Conservation (phyloP, 2,329 filamentous ascomycete species). For the Phialocephala subalpina region DNA sequence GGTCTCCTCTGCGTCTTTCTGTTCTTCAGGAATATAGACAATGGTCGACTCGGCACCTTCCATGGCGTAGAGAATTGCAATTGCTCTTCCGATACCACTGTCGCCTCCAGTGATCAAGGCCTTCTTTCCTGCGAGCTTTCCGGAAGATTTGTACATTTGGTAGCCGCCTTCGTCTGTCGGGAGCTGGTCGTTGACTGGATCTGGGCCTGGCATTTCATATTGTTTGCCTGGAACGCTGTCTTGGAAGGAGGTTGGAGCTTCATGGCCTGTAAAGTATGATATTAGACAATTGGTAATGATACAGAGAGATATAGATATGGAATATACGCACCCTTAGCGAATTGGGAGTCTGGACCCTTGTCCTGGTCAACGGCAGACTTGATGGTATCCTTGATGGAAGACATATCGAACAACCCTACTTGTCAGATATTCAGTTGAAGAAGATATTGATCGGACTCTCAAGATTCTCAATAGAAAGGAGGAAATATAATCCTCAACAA, state of each 20-base stretch:
- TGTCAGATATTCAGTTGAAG: background rate
- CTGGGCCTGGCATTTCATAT: slow-evolving; percentile 58
- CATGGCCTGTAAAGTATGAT: slow-evolving; percentile 49
- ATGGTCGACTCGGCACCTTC: slow-evolving; percentile 81
- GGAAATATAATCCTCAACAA: slow-evolving; percentile 39
- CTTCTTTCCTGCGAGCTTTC: slow-evolving; percentile 78
- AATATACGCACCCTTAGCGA: slow-evolving; percentile 42
- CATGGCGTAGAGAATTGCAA: slow-evolving; percentile 80
- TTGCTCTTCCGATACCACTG: slow-evolving; percentile 79
- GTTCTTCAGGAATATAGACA: slow-evolving; percentile 77
- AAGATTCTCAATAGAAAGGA: slow-evolving; percentile 21
- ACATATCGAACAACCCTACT: slow-evolving; percentile 35
- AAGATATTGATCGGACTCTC: background rate
- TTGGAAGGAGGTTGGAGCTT: slow-evolving; percentile 60
- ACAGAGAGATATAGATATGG: background rate
- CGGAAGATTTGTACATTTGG: slow-evolving; percentile 76
- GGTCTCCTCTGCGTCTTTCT: slow-evolving; percentile 78
- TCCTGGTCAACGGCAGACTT: slow-evolving; percentile 37
- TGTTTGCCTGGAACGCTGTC: slow-evolving; percentile 60
- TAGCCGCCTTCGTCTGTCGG: slow-evolving; percentile 73
- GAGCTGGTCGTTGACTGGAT: slow-evolving; percentile 69
- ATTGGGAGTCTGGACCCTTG: slow-evolving; percentile 38
- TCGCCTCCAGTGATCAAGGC: slow-evolving; percentile 85
- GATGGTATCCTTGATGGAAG: slow-evolving; percentile 40
- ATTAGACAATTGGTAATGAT: background rate